phyloP scores from a whole-genome alignment of 164 flowering plant species.

The Santalum album region DNA sequence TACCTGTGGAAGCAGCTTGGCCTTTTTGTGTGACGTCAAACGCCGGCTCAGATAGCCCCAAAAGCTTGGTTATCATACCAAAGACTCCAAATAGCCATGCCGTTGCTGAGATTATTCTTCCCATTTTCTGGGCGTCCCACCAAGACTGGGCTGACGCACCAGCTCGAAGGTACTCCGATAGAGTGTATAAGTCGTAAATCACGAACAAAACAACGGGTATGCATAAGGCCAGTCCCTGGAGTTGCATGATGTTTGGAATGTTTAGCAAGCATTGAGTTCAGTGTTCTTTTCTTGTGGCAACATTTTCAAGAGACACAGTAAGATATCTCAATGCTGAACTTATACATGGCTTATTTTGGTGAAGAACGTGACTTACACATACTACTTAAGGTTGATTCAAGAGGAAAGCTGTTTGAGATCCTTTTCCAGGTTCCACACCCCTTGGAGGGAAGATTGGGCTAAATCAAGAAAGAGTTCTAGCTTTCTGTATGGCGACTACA shows the following conservation, averaged over 20 bases:
- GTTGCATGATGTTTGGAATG: background rate
- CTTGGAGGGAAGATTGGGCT: no score
- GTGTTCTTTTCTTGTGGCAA: no score
- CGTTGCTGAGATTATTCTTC: background rate
- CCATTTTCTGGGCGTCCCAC: background rate
- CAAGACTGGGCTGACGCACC: background rate
- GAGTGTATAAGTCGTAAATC: background rate
- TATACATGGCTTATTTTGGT: no score
- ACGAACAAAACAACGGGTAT: background rate
- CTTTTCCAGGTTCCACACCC: no score
- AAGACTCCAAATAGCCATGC: constrained; percentile 1
- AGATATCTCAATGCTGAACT: no score
- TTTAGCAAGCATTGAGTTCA: no score
- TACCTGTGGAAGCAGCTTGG: background rate
- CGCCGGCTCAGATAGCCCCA: background rate
- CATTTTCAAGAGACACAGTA: no score
- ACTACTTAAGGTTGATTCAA: no score
- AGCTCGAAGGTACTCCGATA: background rate
- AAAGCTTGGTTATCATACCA: background rate
- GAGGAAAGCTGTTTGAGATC: no score
- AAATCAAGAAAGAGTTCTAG: no score
- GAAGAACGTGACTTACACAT: no score
- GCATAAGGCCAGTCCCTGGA: background rate
- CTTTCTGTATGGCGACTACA: no score
- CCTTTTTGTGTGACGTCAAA: background rate